Conservation (phyloP, 805 yeast genomes). For the Suhomyces tanzawaensis region DNA sequence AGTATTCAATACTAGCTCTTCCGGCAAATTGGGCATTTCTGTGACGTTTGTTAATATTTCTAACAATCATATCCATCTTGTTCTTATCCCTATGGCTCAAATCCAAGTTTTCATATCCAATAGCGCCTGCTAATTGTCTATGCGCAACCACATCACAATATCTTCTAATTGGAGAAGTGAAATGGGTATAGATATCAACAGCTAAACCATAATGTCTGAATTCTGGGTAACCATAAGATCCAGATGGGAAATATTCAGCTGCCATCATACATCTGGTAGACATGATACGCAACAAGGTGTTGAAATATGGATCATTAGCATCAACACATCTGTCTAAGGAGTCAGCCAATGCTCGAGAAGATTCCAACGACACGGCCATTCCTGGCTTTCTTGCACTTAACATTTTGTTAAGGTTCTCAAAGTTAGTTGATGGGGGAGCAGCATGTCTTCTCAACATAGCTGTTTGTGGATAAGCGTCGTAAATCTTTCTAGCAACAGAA, state of each 20-base stretch:
- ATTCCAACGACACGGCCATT: slow-evolving; percentile 71
- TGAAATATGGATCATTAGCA: slow-evolving; percentile 81
- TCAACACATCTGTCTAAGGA: slow-evolving; percentile 88
- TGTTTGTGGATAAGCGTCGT: slow-evolving; percentile 92
- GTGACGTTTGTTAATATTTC: slow-evolving; percentile 89
- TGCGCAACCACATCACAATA: slow-evolving; percentile 98
- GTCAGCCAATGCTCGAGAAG: slow-evolving; percentile 89
- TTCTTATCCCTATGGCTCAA: slow-evolving; percentile 80
- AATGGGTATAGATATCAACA: slow-evolving; percentile 95
- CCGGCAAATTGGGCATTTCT: slow-evolving; percentile 99
- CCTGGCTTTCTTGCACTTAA: slow-evolving; percentile 70
- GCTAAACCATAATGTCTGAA: slow-evolving; percentile 97
- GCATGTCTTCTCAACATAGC: slow-evolving; percentile 98
- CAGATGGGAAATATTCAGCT: slow-evolving; percentile 94
- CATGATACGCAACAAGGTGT: slow-evolving; percentile 91
- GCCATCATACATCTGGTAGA: slow-evolving; percentile 99
- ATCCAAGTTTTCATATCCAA: slow-evolving; percentile 84
- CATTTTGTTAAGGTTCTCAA: slow-evolving; percentile 87
- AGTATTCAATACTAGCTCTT: slow-evolving; percentile 94
- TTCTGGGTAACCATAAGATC: slow-evolving; percentile 85
- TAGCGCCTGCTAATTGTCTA: slow-evolving; percentile 97
- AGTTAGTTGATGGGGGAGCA: slow-evolving; percentile 93
- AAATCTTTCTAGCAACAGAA: slow-evolving; percentile 90
- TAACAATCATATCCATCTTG: slow-evolving; percentile 85
- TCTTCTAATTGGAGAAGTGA: slow-evolving; percentile 97